phyloP scores from a whole-genome alignment of 306 rosid genomes.

The Comarum palustre region DNA sequence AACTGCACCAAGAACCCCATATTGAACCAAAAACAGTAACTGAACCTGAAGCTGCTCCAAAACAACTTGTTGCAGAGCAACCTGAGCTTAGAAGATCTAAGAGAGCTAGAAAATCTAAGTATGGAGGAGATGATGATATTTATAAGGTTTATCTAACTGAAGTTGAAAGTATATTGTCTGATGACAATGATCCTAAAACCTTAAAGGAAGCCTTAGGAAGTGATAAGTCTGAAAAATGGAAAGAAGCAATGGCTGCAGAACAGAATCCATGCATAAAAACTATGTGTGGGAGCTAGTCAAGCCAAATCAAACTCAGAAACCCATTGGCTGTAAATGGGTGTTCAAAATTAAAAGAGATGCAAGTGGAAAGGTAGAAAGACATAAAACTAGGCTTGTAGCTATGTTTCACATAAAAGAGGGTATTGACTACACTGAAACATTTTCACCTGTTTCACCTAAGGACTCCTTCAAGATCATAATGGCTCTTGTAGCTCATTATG shows the following conservation, averaged over 20 bases:
- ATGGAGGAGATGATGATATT: neutral
- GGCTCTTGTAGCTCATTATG: neutral
- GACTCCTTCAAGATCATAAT: neutral
- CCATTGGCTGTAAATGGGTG: neutral
- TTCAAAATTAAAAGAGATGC: neutral
- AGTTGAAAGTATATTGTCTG: neutral
- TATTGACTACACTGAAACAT: neutral
- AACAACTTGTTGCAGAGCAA: too few species aligned
- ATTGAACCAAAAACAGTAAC: too few species aligned
- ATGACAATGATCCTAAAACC: neutral
- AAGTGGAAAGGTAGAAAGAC: neutral
- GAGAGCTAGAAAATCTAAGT: neutral
- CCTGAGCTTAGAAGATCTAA: slow-evolving; percentile 7
- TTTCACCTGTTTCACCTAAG: neutral
- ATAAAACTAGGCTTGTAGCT: neutral
- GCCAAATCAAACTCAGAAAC: neutral
- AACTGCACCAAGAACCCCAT: too few species aligned
- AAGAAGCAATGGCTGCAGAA: neutral
- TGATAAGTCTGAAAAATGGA: neutral
- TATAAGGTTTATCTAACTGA: too few species aligned
- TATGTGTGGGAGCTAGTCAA: neutral
- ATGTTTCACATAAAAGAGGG: neutral
- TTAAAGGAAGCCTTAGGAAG: neutral
- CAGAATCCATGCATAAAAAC: neutral
- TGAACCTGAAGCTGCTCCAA: too few species aligned